These are phyloP conservation scores for Fusarium staphyleae DNA, from an alignment of 2,329 filamentous ascomycete genomes.

Conservation along the genomic window DNA sequence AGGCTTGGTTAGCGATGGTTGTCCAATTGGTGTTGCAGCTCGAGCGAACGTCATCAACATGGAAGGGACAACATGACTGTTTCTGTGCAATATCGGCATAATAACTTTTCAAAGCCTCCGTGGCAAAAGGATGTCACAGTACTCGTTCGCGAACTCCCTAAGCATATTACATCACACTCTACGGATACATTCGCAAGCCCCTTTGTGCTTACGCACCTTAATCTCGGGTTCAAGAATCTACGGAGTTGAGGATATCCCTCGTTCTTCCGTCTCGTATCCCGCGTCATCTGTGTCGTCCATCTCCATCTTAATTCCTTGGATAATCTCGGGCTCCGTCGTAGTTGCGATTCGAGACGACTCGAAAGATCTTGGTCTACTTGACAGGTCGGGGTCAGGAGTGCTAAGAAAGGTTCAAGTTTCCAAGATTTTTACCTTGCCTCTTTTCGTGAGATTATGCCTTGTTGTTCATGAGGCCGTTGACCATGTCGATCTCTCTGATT, in stretches of 20 bases:
- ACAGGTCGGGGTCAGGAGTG: conserved; percentile 9
- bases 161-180: conserved; percentile 15
- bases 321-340: conserved; percentile 16
- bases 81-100: conserved; percentile 2
- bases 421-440: background rate
- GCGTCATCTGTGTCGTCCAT: conserved; percentile 20
- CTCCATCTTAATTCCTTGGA: conserved; percentile 16
- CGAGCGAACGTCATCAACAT: background rate
- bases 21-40: background rate
- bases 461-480: conserved; percentile 6
- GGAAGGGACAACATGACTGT: background rate
- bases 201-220: conserved; percentile 25
- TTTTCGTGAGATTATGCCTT: background rate
- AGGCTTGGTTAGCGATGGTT: background rate
- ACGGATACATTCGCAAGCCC: conserved; percentile 13
- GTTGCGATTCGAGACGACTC: conserved; percentile 9
- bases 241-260: conserved; percentile 27
- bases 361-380: conserved; percentile 24
- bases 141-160: conserved; percentile 12
- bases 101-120: background rate
- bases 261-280: conserved; percentile 8
- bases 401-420: conserved; percentile 6
- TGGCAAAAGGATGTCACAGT: background rate
- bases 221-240: conserved; percentile 26
- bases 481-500: background rate